Evolutionary conservation across 2,329 filamentous ascomycete genomes (phyloP).

Genomic region (Beauveria caledonica): DNA sequence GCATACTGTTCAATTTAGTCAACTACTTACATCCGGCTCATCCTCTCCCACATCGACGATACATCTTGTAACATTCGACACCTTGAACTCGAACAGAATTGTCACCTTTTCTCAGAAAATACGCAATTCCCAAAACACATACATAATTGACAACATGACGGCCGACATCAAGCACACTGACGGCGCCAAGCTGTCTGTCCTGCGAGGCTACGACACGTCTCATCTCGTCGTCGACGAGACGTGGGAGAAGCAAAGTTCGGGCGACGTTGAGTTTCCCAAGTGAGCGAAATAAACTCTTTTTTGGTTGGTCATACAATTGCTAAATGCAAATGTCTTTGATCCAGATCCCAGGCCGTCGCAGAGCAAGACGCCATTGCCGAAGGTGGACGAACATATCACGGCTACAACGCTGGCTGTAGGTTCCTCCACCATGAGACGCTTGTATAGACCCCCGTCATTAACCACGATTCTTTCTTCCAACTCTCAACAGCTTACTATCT

Average conservation of each 20-base stretch:
- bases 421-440: neutral
- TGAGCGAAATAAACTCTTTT: neutral
- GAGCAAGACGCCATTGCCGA: neutral
- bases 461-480: neutral
- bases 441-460: neutral
- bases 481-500: conserved; percentile 9
- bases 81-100: no score
- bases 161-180: neutral
- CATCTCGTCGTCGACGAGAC: conserved; percentile 9
- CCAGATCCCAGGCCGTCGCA: neutral
- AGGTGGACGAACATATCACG: conserved; percentile 8
- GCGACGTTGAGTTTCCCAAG: conserved; percentile 3
- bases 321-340: no score
- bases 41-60: neutral
- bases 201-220: conserved; percentile 8
- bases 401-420: conserved; percentile 9
- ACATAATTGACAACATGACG: neutral
- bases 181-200: conserved; percentile 5
- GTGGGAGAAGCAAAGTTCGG: neutral
- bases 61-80: neutral
- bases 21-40: neutral
- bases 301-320: no score
- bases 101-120: neutral
- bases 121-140: neutral
- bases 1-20: no score